Evolutionary conservation across 78 protist species (phyloP), one percentile per base, ranked within the genome.

Genomic region (Speleostelium caveatum): DNA sequence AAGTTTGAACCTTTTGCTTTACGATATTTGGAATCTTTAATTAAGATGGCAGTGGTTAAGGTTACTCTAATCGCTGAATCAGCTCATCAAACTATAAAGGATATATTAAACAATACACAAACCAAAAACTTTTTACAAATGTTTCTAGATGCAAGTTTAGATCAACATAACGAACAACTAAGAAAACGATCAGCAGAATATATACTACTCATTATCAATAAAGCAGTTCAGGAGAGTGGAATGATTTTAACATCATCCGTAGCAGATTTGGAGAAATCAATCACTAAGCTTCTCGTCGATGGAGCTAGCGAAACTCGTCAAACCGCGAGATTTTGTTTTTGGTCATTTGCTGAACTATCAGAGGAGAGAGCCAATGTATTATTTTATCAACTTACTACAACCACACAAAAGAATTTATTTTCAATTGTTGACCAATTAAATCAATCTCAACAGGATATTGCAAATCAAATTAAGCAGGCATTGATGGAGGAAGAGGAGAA

Each of bases 321-420:
- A n/a, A 69, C n/a, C 3, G 72, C 80, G 1, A 24, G 91, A 56
- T 58, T 55, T 32, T 56, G 72, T 42, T 83, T 69, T 69, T 83
- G 91, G 91, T 53, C 91, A 3, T 83, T 69, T 26, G 0, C 55
- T 10, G 91, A 83, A 39, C 32, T 83, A 21, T 33, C 19, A 42
- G 80, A 83, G 58, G 30, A 83, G 53, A 14, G 66, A 22, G 91
- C 91, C 5, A 26, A 67, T 17, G 3, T 69, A 63, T 51, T 83
- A 6, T 83, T 63, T 26, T 22, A 38, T 36, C 68, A 56, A 21
- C 69, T 68, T 45, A 59, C 91, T 21, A 65, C 91, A 24, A 83
- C 91, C 10, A 83, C 91, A 28, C 91, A 83, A 45, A 83, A 69
- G 53, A 83, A 83, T 45, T 51, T 83, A n/a, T 83, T 83, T 26